Evolutionary conservation across 2,329 filamentous ascomycete genomes (phyloP).

Genomic region (Pseudocercospora fuligena): DNA sequence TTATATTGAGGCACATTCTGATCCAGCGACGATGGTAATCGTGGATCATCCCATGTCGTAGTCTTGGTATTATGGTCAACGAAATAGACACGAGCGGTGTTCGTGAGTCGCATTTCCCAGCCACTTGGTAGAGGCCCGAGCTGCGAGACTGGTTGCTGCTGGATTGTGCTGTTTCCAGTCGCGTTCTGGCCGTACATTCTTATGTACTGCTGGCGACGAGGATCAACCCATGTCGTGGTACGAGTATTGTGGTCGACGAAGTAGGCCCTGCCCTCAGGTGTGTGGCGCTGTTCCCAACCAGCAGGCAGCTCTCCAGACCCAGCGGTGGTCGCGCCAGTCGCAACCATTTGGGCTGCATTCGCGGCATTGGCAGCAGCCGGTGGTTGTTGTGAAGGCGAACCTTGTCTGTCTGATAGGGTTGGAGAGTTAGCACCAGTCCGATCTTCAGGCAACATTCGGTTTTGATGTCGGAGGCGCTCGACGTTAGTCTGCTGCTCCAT

Average conservation of each 20-base stretch:
- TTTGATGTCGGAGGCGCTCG: conserved; percentile 91
- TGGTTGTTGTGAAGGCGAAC: conserved; percentile 43
- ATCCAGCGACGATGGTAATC: conserved; percentile 91
- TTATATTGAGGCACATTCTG: conserved; percentile 99
- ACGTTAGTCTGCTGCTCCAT: conserved; percentile 90
- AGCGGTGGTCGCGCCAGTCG: conserved; percentile 90
- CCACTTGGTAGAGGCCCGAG: conserved; percentile 92
- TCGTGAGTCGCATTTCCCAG: conserved; percentile 99
- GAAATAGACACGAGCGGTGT: conserved; percentile 97
- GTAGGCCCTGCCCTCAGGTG: conserved; percentile 91
- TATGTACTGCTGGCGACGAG: conserved; percentile 95
- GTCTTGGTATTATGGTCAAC: conserved; percentile 99
- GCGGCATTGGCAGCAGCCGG: conserved; percentile 44
- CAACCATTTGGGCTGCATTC: conserved; percentile 81
- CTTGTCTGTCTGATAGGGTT: conserved; percentile 59
- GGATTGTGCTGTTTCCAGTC: conserved; percentile 76
- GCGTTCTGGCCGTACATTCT: conserved; percentile 95
- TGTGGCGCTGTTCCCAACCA: conserved; percentile 95
- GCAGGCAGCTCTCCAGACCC: conserved; percentile 93
- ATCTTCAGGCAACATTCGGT: conserved; percentile 93
- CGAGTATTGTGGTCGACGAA: conserved; percentile 99
- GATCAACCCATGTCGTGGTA: conserved; percentile 98
- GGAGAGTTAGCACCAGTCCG: conserved; percentile 92
- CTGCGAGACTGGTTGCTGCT: conserved; percentile 97
- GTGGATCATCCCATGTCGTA: conserved; percentile 97